Evolutionary conservation across 1,284 basidiomycete species (phyloP), one percentile per base, ranked within the genome.

Genomic region (Marasmius tenuissimus): DNA sequence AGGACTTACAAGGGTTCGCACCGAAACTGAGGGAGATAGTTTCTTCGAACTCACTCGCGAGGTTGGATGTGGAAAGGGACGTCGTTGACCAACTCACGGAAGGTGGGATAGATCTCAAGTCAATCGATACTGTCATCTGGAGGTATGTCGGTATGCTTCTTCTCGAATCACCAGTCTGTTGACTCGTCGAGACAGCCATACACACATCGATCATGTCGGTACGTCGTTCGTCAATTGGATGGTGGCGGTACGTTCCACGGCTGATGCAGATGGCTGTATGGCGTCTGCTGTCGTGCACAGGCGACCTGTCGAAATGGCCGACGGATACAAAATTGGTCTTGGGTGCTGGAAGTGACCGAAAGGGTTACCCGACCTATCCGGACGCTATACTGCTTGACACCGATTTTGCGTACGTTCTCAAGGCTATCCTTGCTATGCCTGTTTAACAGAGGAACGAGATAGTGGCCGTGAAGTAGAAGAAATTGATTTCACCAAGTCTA

Each of bases 221-320:
- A 38, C 16, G 52, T 52, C 7, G 50, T 27, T 27, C 27, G 2
- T 27, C 2, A 27, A 27, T 4, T 2, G 27, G 2, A 27, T 27
- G 27, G 27, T 27, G 27, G 27, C 27, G 27, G 2, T 27, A 2
- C 2, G 4, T 4, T 2, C 27, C 27, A 27, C 27, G 27, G 27
- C 27, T 27, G 4, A 27, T 27, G 27, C 27, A 2, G 4, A 27
- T 27, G 27, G 27, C 27, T 27, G 4, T 27, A 4, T 27, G 27
- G 27, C 4, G 27, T 27, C 27, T 27, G 27, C 27, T 34, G 11
- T 14, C 35, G 18, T 54, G 57, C 33, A 45, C 40, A 58, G 65
- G 69, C 58, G 70, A 71, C 40, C 65, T 69, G 66, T 63, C 67
- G 1, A 65, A 64, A 33, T 71, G 66, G 33, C 69, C 70, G 8